Base-by-base conservation (phyloP, 202 grass and related monocot genomes). In the Bolboschoenoplectus hybrid region DNA sequence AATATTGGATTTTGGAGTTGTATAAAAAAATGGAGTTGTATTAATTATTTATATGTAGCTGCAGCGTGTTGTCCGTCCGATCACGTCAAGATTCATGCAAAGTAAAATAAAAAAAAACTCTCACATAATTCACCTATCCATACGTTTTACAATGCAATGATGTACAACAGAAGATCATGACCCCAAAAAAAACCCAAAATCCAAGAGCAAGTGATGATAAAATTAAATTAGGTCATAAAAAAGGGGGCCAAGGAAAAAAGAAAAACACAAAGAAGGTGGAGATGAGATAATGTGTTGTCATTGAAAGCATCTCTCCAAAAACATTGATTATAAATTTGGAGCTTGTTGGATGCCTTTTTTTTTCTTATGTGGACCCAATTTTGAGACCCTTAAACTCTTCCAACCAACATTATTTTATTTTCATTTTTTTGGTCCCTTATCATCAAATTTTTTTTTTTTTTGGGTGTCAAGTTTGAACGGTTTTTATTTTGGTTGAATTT, bases 191-290 rank as follows among this genome's bases (percentile, higher is more conserved):
- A 77, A n/a, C n/a, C 45, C 73, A 26, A 62, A 79, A 79, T 19
- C 47, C 44, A 39, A 44, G 40, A 45, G 67, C 10, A 44, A 71
- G 63, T 10, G 35, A 26, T 63, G 52, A 58, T 58, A 5, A 17
- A 61, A 40, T 81, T 80, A 81, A 81, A 60, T 81, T 81, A 63
- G 55, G 77, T 81, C 77, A 81, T 60, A 60, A 63, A 81, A 52
- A 52, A 16, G 58, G 58, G 26, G 26, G 26, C 26, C 26, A 26
- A 5, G 7, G 2, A 41, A 41, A 40, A 6, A 46, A 78, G 26
- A 61, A 62, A 78, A 35, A 78, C 55, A 81, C 52, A 81, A 63
- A 78, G 72, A 76, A 81, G 53, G 53, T 81, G 56, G 39, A 81
- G 41, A 45, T 81, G 52, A 7, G 35, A 81, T 41, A 81, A 62